Conservation (phyloP, 2,329 filamentous ascomycete genomes). For the Scopulariopsis brevicaulis region DNA sequence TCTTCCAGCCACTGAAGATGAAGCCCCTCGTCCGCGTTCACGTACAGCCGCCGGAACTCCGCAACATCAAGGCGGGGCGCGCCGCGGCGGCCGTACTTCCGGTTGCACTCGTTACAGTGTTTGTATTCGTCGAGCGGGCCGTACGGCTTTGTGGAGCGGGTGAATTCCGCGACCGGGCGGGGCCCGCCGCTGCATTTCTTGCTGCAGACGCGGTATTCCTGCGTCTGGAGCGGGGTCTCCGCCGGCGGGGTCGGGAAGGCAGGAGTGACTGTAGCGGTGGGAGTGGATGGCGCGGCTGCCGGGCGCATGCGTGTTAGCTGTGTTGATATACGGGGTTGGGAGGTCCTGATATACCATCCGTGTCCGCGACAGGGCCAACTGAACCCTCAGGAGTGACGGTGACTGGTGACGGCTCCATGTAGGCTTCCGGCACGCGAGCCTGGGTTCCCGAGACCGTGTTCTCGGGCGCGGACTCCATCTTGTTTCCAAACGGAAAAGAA, state of each 20-base stretch:
- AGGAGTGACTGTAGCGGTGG: not conserved
- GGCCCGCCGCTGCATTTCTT: not conserved
- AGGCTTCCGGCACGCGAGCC: too few species aligned
- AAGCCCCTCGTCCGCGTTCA: not conserved
- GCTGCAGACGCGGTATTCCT: not conserved
- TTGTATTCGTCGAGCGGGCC: not conserved
- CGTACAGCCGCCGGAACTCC: not conserved
- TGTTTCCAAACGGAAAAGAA: too few species aligned
- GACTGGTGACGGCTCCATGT: too few species aligned
- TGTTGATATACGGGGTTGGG: too few species aligned
- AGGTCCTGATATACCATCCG: too few species aligned
- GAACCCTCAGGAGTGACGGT: too few species aligned
- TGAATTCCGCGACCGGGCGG: not conserved
- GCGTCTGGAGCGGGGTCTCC: not conserved
- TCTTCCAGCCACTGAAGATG: not conserved
- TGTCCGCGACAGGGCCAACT: too few species aligned
- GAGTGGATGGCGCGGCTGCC: not conserved
- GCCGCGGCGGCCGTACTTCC: not conserved
- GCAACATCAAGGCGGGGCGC: too few species aligned
- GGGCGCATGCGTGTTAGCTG: too few species aligned
- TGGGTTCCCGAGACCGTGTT: too few species aligned
- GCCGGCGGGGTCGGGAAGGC: not conserved
- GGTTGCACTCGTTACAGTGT: not conserved
- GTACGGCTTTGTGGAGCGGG: not conserved
- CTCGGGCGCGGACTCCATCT: too few species aligned